These are phyloP conservation scores for Aspergillus pseudotamarii DNA, from an alignment of 2,329 filamentous ascomycete genomes.

Conservation along the genomic window DNA sequence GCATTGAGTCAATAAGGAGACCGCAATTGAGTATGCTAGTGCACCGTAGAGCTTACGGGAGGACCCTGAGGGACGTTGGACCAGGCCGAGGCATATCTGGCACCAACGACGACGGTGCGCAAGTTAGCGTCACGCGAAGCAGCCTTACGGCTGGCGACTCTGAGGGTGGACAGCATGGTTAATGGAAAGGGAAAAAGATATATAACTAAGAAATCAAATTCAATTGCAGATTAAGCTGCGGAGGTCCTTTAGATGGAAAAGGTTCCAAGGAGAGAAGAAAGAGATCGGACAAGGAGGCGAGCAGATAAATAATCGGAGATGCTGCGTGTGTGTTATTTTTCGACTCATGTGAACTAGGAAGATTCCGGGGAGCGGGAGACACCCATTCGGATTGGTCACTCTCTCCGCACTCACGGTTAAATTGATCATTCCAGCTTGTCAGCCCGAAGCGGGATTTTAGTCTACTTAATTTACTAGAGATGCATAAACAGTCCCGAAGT, in stretches of 20 bases:
- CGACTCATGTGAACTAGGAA: constrained; percentile 28
- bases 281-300: constrained; percentile 8
- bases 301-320: constrained; percentile 19
- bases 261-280: constrained; percentile 11
- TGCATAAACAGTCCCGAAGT: too few relatives aligned
- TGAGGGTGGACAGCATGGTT: constrained; percentile 52
- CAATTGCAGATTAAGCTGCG: not conserved
- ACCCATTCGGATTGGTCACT: constrained; percentile 13
- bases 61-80: constrained; percentile 89
- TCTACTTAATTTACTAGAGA: not conserved
- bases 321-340: constrained; percentile 21
- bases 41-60: constrained; percentile 63
- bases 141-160: constrained; percentile 47
- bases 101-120: constrained; percentile 45
- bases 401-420: constrained; percentile 15
- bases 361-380: constrained; percentile 20
- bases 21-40: not conserved
- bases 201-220: constrained; percentile 11
- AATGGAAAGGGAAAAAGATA: not conserved
- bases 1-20: constrained; percentile 3
- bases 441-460: not conserved
- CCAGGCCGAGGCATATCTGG: constrained; percentile 78
- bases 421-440: constrained; percentile 1
- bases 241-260: not conserved
- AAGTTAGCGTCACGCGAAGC: constrained; percentile 42